Base-by-base conservation (phyloP, 1,284 basidiomycete species). In the Fistulinella cinereoalba region DNA sequence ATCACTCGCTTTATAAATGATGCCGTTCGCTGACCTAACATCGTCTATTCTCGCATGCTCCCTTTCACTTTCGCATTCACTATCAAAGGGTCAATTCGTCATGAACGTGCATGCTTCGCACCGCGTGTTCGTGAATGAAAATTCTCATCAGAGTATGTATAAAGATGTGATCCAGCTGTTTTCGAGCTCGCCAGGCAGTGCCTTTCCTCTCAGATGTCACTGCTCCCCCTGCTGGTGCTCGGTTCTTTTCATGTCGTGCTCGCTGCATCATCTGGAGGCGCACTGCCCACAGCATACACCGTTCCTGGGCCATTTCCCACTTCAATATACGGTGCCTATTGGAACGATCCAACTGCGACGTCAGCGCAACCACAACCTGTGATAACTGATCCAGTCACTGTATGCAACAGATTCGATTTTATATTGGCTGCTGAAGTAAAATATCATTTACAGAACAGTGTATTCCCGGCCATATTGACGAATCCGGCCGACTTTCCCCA, bases 271-370 rank as follows among this genome's bases (percentile, higher is more conserved):
- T 33, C 21, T 18, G 38, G 43, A 1, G 43, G 41, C 29, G 39
- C 9, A 4, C 19, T 34, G 2, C 25, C 16, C 5, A 37, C 45
- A 71, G 73, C 73, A 6, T 83, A 76, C 58, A 78, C 80, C 1
- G 79, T 66, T 16, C 75, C 79, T 8, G 81, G 81, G 8, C 56
- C 64, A 3, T 84, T 84, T 58, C 82, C 81, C 3, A 81, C 81
- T 1, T 75, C 78, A 3, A 63, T 72, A 19, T 85, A 76, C 59
- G 61, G 62, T 11, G 68, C 75, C 49, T 87, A 86, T 62, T 84
- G 80, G 66, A 84, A 86, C 57, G 63, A 75, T 51, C 83, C 85
- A 13, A 85, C 81, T 12, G 79, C 75, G n/a, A 85, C 83, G 3
- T 72, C 72, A 23, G 76, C 71, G 4, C 80, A 85, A 64, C 77